Conservation (phyloP, 1,139 yeast species). For the Meyerozyma elateridarum region DNA sequence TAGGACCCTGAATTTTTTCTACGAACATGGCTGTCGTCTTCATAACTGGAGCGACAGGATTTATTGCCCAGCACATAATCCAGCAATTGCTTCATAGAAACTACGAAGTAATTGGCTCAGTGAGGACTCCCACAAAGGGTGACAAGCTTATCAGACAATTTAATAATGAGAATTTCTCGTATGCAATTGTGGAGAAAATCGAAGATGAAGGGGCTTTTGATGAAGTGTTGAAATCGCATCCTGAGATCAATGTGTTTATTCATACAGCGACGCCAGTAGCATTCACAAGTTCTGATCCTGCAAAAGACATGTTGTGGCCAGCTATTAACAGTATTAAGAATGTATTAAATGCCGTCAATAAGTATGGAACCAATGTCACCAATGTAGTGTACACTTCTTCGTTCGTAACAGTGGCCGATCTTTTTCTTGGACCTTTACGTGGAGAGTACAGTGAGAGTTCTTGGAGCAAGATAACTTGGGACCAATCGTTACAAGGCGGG, state of each 20-base stretch:
- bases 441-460: conserved; percentile 11
- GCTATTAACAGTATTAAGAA: conserved; percentile 49
- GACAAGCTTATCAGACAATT: conserved; percentile 32
- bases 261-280: conserved; percentile 58
- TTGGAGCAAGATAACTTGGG: conserved; percentile 12
- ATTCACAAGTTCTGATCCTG: conserved; percentile 26
- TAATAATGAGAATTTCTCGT: conserved; percentile 28
- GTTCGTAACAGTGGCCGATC: conserved; percentile 20
- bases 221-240: conserved; percentile 40
- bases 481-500: conserved; percentile 11
- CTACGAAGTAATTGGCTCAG: conserved; percentile 56
- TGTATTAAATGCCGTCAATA: conserved; percentile 31
- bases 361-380: conserved; percentile 17
- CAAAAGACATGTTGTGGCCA: conserved; percentile 42
- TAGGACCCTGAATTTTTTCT: too few relatives aligned
- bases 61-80: conserved; percentile 33
- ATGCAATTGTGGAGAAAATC: conserved; percentile 53
- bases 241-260: conserved; percentile 47
- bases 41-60: conserved; percentile 39
- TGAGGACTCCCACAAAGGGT: conserved; percentile 48
- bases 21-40: conserved; percentile 18
- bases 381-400: conserved; percentile 6
- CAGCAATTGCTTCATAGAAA: conserved; percentile 28
- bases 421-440: conserved; percentile 16
- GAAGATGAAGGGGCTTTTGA: conserved; percentile 48